Percentiles rank a stretch among this genome's conserved stretches.
Evolutionary conservation across 2,329 filamentous ascomycete species (phyloP).

Genomic region (Berkeleyomyces basicola): DNA sequence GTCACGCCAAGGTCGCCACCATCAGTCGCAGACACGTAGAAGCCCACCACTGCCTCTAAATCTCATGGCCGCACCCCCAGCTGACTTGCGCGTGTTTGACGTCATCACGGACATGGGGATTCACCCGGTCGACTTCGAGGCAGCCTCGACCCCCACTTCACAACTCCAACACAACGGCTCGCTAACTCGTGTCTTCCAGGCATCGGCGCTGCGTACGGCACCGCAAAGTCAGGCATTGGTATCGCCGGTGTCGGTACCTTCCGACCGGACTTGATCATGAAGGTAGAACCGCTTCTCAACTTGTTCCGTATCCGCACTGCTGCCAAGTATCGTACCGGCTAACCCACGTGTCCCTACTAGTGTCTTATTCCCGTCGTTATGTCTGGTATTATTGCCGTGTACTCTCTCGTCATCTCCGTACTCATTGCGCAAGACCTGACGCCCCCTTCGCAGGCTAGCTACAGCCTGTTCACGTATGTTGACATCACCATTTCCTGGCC

Average conservation of each 20-base stretch:
- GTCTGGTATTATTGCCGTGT: slow-evolving; percentile 98
- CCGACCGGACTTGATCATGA: slow-evolving; percentile 79
- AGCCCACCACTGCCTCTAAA: neutral
- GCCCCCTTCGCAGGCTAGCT: slow-evolving; percentile 47
- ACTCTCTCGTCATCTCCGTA: slow-evolving; percentile 90
- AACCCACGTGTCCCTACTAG: slow-evolving; percentile 24
- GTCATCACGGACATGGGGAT: neutral
- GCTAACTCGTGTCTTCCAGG: slow-evolving; percentile 22
- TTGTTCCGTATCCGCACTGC: neutral
- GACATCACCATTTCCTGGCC: neutral
- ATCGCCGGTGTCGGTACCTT: slow-evolving; percentile 77
- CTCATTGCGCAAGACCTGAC: slow-evolving; percentile 82
- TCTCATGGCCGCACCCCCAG: neutral
- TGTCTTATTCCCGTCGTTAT: slow-evolving; percentile 84
- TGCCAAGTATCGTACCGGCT: neutral
- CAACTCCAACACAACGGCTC: neutral
- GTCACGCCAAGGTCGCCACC: neutral
- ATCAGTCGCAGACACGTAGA: no score
- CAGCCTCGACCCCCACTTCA: neutral
- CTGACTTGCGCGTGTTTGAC: neutral
- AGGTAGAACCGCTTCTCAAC: slow-evolving; percentile 34
- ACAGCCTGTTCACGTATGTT: slow-evolving; percentile 69
- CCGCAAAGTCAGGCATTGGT: slow-evolving; percentile 74
- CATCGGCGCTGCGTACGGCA: slow-evolving; percentile 68
- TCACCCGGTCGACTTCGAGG: neutral